Evolutionary conservation across 768 basidiomycete genomes (phyloP), one percentile per base, ranked within the genome.

Genomic region (Suillus tomentosus): DNA sequence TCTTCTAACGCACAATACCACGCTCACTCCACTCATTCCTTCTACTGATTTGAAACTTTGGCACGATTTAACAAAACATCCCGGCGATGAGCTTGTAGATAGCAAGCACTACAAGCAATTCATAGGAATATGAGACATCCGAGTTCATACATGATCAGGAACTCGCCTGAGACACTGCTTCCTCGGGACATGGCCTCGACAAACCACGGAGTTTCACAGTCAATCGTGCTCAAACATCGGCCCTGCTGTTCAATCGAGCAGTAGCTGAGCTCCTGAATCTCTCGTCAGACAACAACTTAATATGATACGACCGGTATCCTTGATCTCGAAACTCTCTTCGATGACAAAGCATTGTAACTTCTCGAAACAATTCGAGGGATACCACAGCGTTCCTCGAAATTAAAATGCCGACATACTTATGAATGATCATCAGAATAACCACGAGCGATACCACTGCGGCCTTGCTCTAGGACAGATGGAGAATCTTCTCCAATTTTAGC

Each of bases 381-480:
- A n/a, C 11, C 34, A 54, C 31, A 54, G 19, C 14, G 9, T 40
- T 40, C 39, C 27, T 7, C 5, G 6, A 40, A 10, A 42, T 58
- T 34, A 7, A 54, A 36, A 36, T 6, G 53, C 19, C 36, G 17
- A 19, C 27, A 27, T 43, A 58, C 19, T 58, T 17, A 62, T 34
- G 53, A 61, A 60, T 73, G 76, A 64, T 81, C 79, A 56, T 91
- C 89, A 55, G 83, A 83, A 73, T 99, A 98, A 11, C 91, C 94
- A 66, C 90, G 84, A 45, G 96, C 95, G 54, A 96, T 90, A 6
- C 96, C 96, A 68, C 85, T 91, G 54, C 95, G 79, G 0, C 96
- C 96, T 74, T 96, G 92, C 77, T 97, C 94, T 64, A 99, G 75
- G 47, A 89, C 74, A 66, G 90, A 85, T 0, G 96, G 95, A 1